Evolutionary conservation across 768 basidiomycete genomes (phyloP), one percentile per base, ranked within the genome.

Genomic region (Amanita rubescens): DNA sequence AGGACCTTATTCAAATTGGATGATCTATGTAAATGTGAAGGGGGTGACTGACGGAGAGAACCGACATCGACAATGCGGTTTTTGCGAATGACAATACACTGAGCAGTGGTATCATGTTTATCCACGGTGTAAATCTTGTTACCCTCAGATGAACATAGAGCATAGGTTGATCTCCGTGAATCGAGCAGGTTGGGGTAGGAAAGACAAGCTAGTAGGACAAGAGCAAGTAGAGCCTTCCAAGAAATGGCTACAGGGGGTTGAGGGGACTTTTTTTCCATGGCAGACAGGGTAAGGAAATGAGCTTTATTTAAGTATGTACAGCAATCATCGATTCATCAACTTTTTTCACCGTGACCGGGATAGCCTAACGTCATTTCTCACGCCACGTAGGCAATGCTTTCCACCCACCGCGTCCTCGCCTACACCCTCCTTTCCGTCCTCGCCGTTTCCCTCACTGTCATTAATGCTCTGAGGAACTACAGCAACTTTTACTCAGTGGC

Each of bases 401-500:
- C 37, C 59, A 72, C 81, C 12, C 82, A 87, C 66, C 75, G 87
- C 50, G 68, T 93, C 49, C 65, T 85, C 24, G 64, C 90, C 42
- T 96, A 97, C 63, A 72, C 76, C 30, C 53, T 82, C 11, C 61
- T 85, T 53, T 94, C 92, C 25, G 71, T 82, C 45, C 58, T 81
- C 24, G 81, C 90, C 0, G 82, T 94, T 37, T 78, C 78, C 0
- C 82, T 79, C 17, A 86, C 89, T 24, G 76, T 97, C 56, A 69
- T 78, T 46, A 90, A 87, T 68, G 93, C 93, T 10, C 77, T 93
- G 63, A 79, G 83, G 62, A 84, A 78, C 50, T 79, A 94, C 61
- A 85, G 84, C 62, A 96, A 94, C 72, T 97, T 97, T 71, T 99
- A 94, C 66, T 87, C 94, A 14, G 87, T 95, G 3, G 82, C 90